phyloP scores from a whole-genome alignment of 768 basidiomycete species.

The Daedalea quercina region DNA sequence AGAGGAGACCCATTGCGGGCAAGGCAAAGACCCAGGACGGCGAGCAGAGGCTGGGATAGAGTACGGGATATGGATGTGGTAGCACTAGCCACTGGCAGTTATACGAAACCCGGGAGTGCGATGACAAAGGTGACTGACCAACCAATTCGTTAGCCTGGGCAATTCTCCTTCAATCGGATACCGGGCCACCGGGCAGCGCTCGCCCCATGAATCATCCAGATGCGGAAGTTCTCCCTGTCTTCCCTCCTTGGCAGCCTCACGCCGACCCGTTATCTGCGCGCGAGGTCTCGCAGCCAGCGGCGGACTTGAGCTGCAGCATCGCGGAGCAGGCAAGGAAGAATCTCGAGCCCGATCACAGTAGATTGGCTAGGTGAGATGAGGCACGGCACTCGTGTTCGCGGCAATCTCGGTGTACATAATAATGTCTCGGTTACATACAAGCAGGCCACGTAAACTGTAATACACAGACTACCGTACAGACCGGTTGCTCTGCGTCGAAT shows the following conservation, averaged over 20 bases:
- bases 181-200: background rate
- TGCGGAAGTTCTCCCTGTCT: too few relatives aligned
- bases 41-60: background rate
- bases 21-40: slow-evolving; percentile 7
- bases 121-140: background rate
- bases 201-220: background rate
- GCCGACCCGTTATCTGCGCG: too few relatives aligned
- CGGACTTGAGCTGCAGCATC: background rate
- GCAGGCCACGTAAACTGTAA: too few relatives aligned
- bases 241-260: too few relatives aligned
- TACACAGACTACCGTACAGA: too few relatives aligned
- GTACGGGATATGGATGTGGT: background rate
- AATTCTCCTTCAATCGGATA: background rate
- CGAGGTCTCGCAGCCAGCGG: too few relatives aligned
- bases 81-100: background rate
- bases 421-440: background rate
- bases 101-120: background rate
- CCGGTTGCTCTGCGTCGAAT: too few relatives aligned
- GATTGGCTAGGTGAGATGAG: background rate
- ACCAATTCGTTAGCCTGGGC: background rate
- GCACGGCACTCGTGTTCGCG: background rate
- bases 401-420: background rate
- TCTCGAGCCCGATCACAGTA: background rate
- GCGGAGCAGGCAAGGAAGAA: background rate
- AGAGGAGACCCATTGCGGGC: slow-evolving; percentile 81